phyloP scores from a whole-genome alignment of 2,329 filamentous ascomycete species.

The Stenocarpella maydis region DNA sequence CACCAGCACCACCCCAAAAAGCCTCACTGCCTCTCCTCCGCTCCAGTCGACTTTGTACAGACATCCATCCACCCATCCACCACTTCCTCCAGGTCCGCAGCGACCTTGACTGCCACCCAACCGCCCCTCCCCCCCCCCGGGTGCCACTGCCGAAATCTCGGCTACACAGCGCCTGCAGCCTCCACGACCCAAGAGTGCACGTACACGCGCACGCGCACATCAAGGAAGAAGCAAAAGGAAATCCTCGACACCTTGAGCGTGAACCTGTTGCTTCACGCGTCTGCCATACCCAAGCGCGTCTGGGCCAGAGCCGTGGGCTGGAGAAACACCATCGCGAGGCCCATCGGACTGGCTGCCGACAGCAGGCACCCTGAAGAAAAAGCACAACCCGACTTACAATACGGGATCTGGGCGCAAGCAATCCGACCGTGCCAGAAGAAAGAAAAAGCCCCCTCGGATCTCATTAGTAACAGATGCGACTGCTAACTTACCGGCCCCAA shows the following conservation, averaged over 20 bases:
- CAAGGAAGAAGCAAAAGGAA: not conserved
- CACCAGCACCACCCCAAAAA: conserved; percentile 6
- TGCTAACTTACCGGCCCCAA: conserved; percentile 24
- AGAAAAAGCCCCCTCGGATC: conserved; percentile 7
- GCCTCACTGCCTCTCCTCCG: not conserved
- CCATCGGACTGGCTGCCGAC: conserved; percentile 21
- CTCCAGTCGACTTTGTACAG: not conserved
- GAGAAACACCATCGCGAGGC: conserved; percentile 7
- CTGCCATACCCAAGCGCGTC: conserved; percentile 2
- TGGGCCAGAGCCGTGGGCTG: conserved; percentile 1
- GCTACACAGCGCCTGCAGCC: conserved; percentile 26
- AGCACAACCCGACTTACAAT: conserved; percentile 17
- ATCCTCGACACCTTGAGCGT: not conserved
- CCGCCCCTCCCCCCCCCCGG: too few species aligned
- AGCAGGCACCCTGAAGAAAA: conserved; percentile 14
- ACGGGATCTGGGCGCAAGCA: conserved; percentile 13
- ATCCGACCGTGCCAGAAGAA: conserved; percentile 12
- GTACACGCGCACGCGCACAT: conserved; percentile 4
- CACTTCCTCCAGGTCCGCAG: not conserved
- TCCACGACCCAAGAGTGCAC: not conserved
- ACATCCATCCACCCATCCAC: not conserved
- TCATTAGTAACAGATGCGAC: conserved; percentile 25
- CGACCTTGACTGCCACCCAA: not conserved
- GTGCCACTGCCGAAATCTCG: conserved; percentile 18
- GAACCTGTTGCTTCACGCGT: conserved; percentile 1